phyloP scores from a whole-genome alignment of 140 eudicot genomes.

The Artemisia princeps region DNA sequence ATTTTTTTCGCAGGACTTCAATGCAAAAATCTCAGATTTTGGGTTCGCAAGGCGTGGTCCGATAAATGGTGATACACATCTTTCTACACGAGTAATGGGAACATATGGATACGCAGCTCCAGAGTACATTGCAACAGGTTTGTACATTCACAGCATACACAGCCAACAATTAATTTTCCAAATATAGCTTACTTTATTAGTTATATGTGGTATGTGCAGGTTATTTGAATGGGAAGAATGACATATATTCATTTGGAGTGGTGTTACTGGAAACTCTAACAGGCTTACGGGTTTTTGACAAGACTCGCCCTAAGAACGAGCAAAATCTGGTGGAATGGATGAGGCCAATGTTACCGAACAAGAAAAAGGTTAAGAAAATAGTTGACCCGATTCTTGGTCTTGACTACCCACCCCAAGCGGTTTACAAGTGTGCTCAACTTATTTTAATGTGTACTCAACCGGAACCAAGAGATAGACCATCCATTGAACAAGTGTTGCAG shows the following conservation, averaged over 20 bases:
- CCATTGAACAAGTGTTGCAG: constrained; percentile 29
- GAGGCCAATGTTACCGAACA: constrained; percentile 24
- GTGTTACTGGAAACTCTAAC: constrained; percentile 35
- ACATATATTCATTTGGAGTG: constrained; percentile 37
- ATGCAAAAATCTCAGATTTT: constrained; percentile 32
- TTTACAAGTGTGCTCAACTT: constrained; percentile 24
- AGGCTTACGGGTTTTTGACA: constrained; percentile 31
- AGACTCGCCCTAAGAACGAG: constrained; percentile 17
- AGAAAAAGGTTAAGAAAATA: constrained; percentile 25
- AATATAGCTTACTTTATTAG: neutral
- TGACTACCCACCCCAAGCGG: constrained; percentile 26
- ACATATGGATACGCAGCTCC: constrained; percentile 39
- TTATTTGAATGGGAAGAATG: constrained; percentile 32
- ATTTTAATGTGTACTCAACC: constrained; percentile 25
- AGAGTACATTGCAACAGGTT: constrained; percentile 37
- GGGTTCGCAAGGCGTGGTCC: constrained; percentile 37
- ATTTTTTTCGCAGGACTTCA: constrained; percentile 19
- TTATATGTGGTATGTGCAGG: constrained; percentile 20
- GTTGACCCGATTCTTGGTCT: constrained; percentile 30
- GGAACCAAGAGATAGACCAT: constrained; percentile 24
- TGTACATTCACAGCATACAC: neutral
- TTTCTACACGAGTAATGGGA: constrained; percentile 30
- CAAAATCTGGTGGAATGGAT: constrained; percentile 33
- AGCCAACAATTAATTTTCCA: too few relatives aligned
- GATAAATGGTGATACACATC: constrained; percentile 24